These are phyloP conservation scores for Alternaria burnsii DNA, from an alignment of 2,329 filamentous ascomycete species.

Conservation along the genomic window DNA sequence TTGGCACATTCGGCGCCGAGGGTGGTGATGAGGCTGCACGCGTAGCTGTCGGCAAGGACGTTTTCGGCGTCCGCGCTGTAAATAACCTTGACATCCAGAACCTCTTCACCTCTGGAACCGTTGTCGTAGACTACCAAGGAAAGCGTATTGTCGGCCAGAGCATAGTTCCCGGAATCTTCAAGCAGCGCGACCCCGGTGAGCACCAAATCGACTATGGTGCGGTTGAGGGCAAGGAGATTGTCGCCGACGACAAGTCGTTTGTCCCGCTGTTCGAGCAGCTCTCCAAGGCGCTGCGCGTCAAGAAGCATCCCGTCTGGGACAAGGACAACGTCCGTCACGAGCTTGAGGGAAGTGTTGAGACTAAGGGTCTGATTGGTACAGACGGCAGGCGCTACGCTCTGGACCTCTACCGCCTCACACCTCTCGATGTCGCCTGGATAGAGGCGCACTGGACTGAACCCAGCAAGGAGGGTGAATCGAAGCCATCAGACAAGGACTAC, in stretches of 20 bases:
- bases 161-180: slow-evolving; percentile 98
- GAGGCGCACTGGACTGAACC: slow-evolving; percentile 71
- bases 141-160: slow-evolving; percentile 98
- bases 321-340: slow-evolving; percentile 92
- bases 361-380: slow-evolving; percentile 95
- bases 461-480: slow-evolving; percentile 57
- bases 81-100: slow-evolving; percentile 97
- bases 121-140: slow-evolving; percentile 95
- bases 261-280: slow-evolving; percentile 85
- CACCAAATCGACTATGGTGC: slow-evolving; percentile 99
- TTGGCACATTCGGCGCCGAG: slow-evolving; percentile 95
- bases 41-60: slow-evolving; percentile 96
- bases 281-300: slow-evolving; percentile 88
- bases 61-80: slow-evolving; percentile 90
- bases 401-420: slow-evolving; percentile 93
- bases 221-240: slow-evolving; percentile 94
- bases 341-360: slow-evolving; percentile 94
- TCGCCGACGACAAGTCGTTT: slow-evolving; percentile 90
- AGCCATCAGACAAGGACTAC: slow-evolving; percentile 67
- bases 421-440: slow-evolving; percentile 88
- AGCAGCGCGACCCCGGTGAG: slow-evolving; percentile 95
- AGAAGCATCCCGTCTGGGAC: slow-evolving; percentile 97
- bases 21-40: slow-evolving; percentile 96
- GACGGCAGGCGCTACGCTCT: slow-evolving; percentile 98
- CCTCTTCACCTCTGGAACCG: slow-evolving; percentile 92